Evolutionary conservation across 306 rosid species (phyloP).

Genomic region (Dalbergia cochinchinensis): DNA sequence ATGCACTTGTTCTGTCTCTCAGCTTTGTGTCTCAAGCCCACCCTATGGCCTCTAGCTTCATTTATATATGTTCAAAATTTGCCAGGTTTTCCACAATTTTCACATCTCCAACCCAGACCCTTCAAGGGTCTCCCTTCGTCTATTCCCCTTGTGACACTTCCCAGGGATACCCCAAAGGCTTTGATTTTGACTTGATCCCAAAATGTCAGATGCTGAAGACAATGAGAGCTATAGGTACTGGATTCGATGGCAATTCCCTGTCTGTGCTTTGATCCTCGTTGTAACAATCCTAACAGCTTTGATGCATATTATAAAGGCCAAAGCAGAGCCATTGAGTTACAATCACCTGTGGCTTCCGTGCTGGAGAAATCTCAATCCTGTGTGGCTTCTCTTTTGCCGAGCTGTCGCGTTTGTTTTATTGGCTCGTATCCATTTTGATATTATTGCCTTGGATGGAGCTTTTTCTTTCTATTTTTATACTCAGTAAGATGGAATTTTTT

Average conservation of each 20-base stretch:
- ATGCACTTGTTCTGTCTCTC: neutral
- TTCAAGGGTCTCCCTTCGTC: neutral
- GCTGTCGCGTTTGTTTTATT: constrained; percentile 49
- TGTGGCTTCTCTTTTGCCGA: constrained; percentile 50
- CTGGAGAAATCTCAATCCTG: constrained; percentile 51
- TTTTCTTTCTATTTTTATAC: constrained; percentile 53
- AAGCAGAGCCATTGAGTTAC: constrained; percentile 43
- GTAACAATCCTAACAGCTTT: neutral
- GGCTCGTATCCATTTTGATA: constrained; percentile 41
- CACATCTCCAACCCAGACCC: neutral
- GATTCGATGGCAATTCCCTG: constrained; percentile 49
- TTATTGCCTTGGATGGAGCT: constrained; percentile 36
- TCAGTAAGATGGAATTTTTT: constrained; percentile 42
- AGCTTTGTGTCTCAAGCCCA: neutral
- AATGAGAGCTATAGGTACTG: constrained; percentile 36
- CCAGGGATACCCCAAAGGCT: neutral
- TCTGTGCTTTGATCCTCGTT: constrained; percentile 45
- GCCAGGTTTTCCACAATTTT: neutral
- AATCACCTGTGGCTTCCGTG: constrained; percentile 48
- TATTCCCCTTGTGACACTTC: neutral
- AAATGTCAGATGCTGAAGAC: constrained; percentile 38
- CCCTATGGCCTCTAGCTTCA: neutral
- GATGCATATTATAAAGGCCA: constrained; percentile 39
- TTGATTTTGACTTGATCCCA: constrained; percentile 1
- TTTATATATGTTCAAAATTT: neutral